phyloP scores from a whole-genome alignment of 2,329 filamentous ascomycete genomes.

The Penicillium sp. region DNA sequence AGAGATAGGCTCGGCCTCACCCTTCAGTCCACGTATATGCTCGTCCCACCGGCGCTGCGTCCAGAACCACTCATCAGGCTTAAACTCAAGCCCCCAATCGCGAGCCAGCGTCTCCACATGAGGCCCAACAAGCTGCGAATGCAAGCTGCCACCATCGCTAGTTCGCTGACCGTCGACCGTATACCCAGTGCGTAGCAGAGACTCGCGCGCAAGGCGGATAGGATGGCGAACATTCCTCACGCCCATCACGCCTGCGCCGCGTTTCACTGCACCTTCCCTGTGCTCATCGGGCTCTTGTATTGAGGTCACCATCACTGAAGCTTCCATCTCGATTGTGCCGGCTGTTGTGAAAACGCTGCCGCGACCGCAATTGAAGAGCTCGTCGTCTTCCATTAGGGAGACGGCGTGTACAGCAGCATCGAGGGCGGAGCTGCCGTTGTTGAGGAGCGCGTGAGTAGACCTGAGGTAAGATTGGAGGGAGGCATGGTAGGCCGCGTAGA shows the following conservation, averaged over 20 bases:
- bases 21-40: constrained; percentile 61
- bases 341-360: constrained; percentile 84
- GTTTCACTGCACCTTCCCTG: constrained; percentile 59
- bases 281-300: constrained; percentile 12
- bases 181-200: constrained; percentile 55
- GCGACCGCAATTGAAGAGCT: constrained; percentile 79
- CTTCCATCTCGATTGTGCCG: constrained; percentile 82
- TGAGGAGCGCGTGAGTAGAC: constrained; percentile 43
- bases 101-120: constrained; percentile 68
- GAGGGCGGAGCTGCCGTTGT: constrained; percentile 58
- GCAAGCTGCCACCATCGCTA: constrained; percentile 43
- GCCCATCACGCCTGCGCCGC: constrained; percentile 74
- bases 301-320: constrained; percentile 76
- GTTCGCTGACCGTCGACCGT: constrained; percentile 60
- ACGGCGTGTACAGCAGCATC: constrained; percentile 75
- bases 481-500: constrained; percentile 58
- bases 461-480: constrained; percentile 63
- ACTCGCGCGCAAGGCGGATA: constrained; percentile 67
- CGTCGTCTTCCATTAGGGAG: constrained; percentile 70
- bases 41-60: constrained; percentile 77
- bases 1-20: constrained; percentile 23
- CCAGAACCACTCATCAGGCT: constrained; percentile 71
- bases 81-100: constrained; percentile 63
- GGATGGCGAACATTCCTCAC: constrained; percentile 75
- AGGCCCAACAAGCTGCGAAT: constrained; percentile 66